Evolutionary conservation across 2,329 filamentous ascomycete species (phyloP), one percentile per base, ranked within the genome.

Genomic region (Claviceps pazoutovae): DNA sequence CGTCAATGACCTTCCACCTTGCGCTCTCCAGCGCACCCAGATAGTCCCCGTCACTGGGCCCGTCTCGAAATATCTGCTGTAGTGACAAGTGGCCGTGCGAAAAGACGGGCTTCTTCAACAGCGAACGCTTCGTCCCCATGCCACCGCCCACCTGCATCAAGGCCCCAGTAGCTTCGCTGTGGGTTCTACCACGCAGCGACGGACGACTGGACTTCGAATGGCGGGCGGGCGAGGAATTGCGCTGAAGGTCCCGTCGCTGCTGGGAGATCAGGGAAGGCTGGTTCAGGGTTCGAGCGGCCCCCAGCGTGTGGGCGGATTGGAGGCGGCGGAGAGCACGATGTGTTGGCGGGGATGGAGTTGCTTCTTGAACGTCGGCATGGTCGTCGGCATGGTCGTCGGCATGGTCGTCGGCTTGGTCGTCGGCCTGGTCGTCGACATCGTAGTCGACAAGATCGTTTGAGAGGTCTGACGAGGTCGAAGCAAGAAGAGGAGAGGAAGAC

Each of bases 11-110:
- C 60, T 85, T 84, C 67, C 83, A 79, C 48, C 86, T 78, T 59
- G 84, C 72, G 59, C 83, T 84, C 60, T 86, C 82, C 49, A 91
- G 70, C 8, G 82, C 82, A 17, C 78, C 77, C 23, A 74, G 64
- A 23, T 84, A 72, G 64, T 93, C 82, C 19, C 82, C 85, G 57
- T 82, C 77, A 1, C 81, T 79, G 1, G 89, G 88, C 0, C 89
- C 90, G 56, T 91, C 88, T 58, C 87, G 81, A 46, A 96, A 74
- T 46, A 95, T 75, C 56, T 80, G 74, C 63, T 95, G 88, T 30
- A 96, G 68, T 21, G 79, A 78, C 61, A 84, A 69, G 53, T 70
- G 67, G n/a, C 72, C 68, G 59, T 83, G 78, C 26, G 78, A 70
- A 53, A 70, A 70, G 52, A 69, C 65, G 38, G 68, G 68, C 51